Evolutionary conservation across 306 rosid species (phyloP).

Genomic region (Cercis canadensis): DNA sequence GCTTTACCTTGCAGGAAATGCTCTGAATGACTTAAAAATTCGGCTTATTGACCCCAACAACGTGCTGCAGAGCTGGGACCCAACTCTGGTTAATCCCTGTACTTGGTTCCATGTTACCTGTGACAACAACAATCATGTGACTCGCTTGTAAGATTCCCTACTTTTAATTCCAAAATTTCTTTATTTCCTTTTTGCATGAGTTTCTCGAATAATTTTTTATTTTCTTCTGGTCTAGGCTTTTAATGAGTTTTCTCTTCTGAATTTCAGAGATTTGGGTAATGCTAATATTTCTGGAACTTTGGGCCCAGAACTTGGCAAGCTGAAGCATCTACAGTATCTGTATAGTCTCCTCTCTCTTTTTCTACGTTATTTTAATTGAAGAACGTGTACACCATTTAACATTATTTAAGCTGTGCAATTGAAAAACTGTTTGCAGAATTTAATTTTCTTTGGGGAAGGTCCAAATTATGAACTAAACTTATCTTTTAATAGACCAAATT

Average conservation of each 20-base stretch:
- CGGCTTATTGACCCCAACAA: constrained; percentile 77
- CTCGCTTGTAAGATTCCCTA: constrained; percentile 70
- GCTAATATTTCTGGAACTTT: constrained; percentile 82
- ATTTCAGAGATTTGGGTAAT: constrained; percentile 94
- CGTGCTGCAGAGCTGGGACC: constrained; percentile 97
- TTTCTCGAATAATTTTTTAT: neutral
- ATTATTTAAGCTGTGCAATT: constrained; percentile 20
- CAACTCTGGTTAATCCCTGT: constrained; percentile 97
- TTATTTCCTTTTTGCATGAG: neutral
- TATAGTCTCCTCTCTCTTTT: constrained; percentile 39
- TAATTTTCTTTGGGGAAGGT: neutral
- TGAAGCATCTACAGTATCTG: constrained; percentile 83
- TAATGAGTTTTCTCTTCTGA: constrained; percentile 34
- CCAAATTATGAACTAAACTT: constrained; percentile 22
- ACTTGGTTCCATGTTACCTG: constrained; percentile 98
- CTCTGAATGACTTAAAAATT: constrained; percentile 78
- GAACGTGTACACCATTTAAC: constrained; percentile 4
- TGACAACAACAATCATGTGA: constrained; percentile 72
- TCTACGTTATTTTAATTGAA: constrained; percentile 14
- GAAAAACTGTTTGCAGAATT: constrained; percentile 8
- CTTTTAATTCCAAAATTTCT: constrained; percentile 7
- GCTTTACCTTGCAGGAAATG: constrained; percentile 64
- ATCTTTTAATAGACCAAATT: neutral
- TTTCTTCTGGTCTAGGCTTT: constrained; percentile 2
- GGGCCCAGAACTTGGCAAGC: constrained; percentile 86